Percentiles rank a stretch among this genome's conserved stretches.
These are phyloP conservation scores for Penstemon barbatus DNA, from an alignment of 257 asterid species.

Conservation along the genomic window DNA sequence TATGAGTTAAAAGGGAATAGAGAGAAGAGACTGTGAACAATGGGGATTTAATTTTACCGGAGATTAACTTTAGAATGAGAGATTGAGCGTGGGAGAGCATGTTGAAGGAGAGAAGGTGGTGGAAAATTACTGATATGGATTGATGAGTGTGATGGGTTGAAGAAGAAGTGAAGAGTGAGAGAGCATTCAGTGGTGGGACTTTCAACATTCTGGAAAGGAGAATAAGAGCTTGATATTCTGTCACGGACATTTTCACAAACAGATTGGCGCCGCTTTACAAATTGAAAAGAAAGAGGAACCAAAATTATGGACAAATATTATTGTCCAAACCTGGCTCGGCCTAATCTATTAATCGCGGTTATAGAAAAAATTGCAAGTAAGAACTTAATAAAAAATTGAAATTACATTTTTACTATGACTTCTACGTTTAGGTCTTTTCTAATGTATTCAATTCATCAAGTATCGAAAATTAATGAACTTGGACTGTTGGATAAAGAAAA, in stretches of 20 bases:
- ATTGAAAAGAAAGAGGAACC: no score
- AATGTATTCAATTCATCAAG: no score
- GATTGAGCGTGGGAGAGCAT: conserved; percentile 49
- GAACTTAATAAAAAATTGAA: no score
- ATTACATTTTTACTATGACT: no score
- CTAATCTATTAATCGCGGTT: no score
- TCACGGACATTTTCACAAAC: conserved; percentile 42
- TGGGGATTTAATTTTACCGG: conserved; percentile 52
- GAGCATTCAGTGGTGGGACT: conserved; percentile 59
- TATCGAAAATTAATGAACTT: no score
- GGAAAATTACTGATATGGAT: conserved; percentile 47
- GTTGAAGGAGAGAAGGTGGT: conserved; percentile 52
- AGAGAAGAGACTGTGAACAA: conserved; percentile 51
- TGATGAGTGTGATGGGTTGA: conserved; percentile 52
- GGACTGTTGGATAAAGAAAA: no score
- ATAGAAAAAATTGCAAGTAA: no score
- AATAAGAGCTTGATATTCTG: conserved; percentile 25
- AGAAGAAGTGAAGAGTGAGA: conserved; percentile 52
- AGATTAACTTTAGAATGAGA: conserved; percentile 47
- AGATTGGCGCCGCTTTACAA: neutral
- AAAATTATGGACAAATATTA: no score
- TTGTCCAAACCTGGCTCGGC: no score
- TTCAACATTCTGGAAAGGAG: conserved; percentile 58
- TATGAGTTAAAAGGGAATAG: conserved; percentile 38
- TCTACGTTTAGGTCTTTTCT: no score